Conservation (phyloP, 371 early-diverging fungal species). For the Fennellomyces sp. region DNA sequence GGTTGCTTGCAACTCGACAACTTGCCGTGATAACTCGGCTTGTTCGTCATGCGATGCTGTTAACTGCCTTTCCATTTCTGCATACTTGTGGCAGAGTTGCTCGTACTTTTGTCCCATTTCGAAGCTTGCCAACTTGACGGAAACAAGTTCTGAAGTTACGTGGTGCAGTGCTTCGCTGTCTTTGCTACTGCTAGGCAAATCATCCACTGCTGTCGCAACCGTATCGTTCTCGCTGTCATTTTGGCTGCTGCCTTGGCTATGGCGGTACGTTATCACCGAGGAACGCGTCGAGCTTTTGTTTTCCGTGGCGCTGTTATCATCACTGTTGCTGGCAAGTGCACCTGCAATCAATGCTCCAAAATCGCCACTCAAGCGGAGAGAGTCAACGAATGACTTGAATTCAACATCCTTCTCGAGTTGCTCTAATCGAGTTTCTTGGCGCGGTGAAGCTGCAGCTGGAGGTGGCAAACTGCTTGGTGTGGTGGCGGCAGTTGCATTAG, state of each 20-base stretch:
- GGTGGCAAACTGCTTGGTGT: background rate
- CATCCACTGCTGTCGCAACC: constrained; percentile 2
- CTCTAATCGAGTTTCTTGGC: background rate
- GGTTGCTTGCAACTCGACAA: constrained; percentile 9
- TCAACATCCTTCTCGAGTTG: constrained; percentile 8
- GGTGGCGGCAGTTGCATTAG: constrained; percentile 3
- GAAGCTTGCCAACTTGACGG: constrained; percentile 37
- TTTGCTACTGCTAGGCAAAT: background rate
- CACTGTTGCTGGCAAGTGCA: constrained; percentile 16
- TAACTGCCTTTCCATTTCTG: constrained; percentile 28
- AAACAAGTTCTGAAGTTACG: constrained; percentile 41
- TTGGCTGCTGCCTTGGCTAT: background rate
- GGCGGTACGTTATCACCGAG: background rate
- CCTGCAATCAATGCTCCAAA: constrained; percentile 52
- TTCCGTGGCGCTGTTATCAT: background rate
- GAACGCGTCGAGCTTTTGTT: background rate
- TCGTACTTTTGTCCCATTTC: constrained; percentile 49
- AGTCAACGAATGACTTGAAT: constrained; percentile 38
- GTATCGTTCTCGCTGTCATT: constrained; percentile 1
- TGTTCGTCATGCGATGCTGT: constrained; percentile 20
- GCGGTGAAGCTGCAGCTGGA: constrained; percentile 6
- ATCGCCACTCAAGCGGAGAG: constrained; percentile 41
- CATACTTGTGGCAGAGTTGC: constrained; percentile 37
- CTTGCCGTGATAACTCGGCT: constrained; percentile 17
- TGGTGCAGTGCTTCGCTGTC: constrained; percentile 19